Base-by-base conservation (phyloP, 441 rosid species). In the Melastoma candidum region DNA sequence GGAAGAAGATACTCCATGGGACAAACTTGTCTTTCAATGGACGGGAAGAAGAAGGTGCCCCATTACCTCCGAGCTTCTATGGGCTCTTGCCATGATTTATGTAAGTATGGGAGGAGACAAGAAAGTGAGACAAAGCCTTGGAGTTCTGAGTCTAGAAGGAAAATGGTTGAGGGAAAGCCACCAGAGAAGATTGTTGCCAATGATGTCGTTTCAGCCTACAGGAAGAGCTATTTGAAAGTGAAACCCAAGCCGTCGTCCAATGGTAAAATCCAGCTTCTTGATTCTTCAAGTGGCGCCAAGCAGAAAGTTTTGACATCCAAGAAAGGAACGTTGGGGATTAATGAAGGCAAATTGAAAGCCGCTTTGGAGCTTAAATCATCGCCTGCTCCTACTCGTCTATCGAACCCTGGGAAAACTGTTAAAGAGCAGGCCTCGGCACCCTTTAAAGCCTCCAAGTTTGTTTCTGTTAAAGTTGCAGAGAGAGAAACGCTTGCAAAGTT, bases 31-130 rank as follows among this genome's bases (percentile, higher is more conserved):
- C 63, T 69, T 47, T 26, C 70, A 11, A 68, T 64, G 47, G 49
- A 59, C 7, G 51, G 64, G 63, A 83, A 74, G 53, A 77, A 67
- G 1, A 11, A 60, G 52, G 44, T 75, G 51, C 84, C 95, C 46
- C 72, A 60, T 47, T 83, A 93, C 54, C 92, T 84, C 60, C 77
- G 80, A 65, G 83, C 87, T 72, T 73, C 95, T 7, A 72, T 76
- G 46, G 87, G 82, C 65, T 84, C 97, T 24, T 84, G 95, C 66
- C 97, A 88, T 51, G 96, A 93, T 67, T 65, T 63, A 41, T 93
- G 98, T 70, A 93, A 93, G 67, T 81, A 68, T 32, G 95, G 93
- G 53, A 73, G 51, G 59, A 73, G 68, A 47, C 76, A 82, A 55
- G 83, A 41, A 48, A 47, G 53, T 32, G 75, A 81, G 68, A 69